These are phyloP conservation scores for Malassezia cuniculi DNA, from an alignment of 1,284 basidiomycete species.

Conservation along the genomic window DNA sequence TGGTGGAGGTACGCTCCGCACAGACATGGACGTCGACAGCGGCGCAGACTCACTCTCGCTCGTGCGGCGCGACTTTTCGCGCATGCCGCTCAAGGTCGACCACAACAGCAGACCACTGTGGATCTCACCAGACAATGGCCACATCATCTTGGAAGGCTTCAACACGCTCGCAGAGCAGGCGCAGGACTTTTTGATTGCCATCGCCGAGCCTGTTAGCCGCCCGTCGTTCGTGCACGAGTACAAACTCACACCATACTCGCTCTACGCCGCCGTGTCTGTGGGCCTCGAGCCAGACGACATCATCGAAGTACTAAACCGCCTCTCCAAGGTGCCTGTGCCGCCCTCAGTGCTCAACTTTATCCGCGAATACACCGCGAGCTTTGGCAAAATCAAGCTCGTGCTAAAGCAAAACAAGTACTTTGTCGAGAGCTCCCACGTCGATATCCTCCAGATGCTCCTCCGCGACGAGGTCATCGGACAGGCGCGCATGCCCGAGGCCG, in stretches of 20 bases:
- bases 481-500: constrained; percentile 27
- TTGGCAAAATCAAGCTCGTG: constrained; percentile 45
- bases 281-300: constrained; percentile 96
- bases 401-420: constrained; percentile 45
- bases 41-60: too few relatives aligned
- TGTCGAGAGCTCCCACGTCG: constrained; percentile 41
- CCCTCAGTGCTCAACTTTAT: constrained; percentile 39
- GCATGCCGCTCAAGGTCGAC: constrained; percentile 40
- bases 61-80: constrained; percentile 29
- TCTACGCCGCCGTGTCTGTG: constrained; percentile 96
- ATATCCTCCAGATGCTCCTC: constrained; percentile 37
- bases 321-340: constrained; percentile 42
- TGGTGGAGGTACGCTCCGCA: too few relatives aligned
- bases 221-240: constrained; percentile 98
- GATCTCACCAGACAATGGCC: constrained; percentile 42
- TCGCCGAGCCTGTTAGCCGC: constrained; percentile 96
- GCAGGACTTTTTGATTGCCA: constrained; percentile 94
- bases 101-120: constrained; percentile 39
- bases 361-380: constrained; percentile 38
- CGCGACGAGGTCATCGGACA: constrained; percentile 36
- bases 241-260: constrained; percentile 90
- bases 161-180: constrained; percentile 86
- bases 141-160: constrained; percentile 44
- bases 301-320: constrained; percentile 62
- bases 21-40: too few relatives aligned